A percentile compares a stretch with the other conserved stretches of the same genome.
These are phyloP conservation scores for Kandelia obovata DNA, from an alignment of 345 rosid species.

Conservation along the genomic window DNA sequence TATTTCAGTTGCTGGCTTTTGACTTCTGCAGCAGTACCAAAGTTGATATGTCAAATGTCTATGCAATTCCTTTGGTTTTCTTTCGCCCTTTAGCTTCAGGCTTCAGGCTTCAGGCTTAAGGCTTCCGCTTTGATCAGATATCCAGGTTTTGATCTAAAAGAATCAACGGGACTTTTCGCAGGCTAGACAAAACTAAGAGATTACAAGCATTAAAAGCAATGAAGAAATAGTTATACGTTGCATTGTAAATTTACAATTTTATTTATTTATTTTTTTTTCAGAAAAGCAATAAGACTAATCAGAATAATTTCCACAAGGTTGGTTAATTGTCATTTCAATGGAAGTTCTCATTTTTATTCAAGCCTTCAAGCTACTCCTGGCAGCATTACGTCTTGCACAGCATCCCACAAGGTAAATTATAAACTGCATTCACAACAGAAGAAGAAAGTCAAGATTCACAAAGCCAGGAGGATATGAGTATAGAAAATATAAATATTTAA, in stretches of 20 bases:
- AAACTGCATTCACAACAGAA: constrained; percentile 40
- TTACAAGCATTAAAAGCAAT: too few species aligned
- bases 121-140: constrained; percentile 10
- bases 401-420: constrained; percentile 84
- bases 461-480: neutral
- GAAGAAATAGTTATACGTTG: too few species aligned
- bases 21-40: too few species aligned
- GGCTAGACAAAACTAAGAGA: too few species aligned
- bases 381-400: constrained; percentile 83
- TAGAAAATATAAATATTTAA: neutral
- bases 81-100: too few species aligned
- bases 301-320: constrained; percentile 1
- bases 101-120: neutral
- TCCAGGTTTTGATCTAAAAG: constrained; percentile 9
- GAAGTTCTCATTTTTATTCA: constrained; percentile 23
- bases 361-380: constrained; percentile 41
- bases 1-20: too few species aligned
- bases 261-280: too few species aligned
- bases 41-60: too few species aligned
- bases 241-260: too few species aligned
- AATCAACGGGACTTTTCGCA: neutral
- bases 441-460: neutral
- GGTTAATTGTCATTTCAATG: neutral
- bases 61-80: too few species aligned
- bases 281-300: neutral